Evolutionary conservation across 108 stramenopile genomes (phyloP).

Genomic region (Seminavis robusta): DNA sequence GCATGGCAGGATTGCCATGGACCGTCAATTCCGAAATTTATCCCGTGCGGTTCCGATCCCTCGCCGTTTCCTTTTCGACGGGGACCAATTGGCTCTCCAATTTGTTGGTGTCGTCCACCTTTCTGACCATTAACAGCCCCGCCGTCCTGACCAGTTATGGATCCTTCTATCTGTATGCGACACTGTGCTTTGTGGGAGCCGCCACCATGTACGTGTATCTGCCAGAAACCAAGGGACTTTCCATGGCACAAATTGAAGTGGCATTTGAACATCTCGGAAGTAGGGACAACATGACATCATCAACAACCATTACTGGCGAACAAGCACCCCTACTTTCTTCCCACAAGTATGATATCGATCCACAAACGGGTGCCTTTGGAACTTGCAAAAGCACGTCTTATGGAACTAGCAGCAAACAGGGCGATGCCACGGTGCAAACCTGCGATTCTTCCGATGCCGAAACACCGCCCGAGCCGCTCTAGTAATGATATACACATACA

Average conservation of each 20-base stretch:
- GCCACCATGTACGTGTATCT: conserved; percentile 44
- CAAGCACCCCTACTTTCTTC: too few relatives aligned
- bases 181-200: conserved; percentile 39
- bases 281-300: too few relatives aligned
- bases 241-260: conserved; percentile 73
- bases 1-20: conserved; percentile 79
- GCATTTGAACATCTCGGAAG: too few relatives aligned
- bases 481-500: too few relatives aligned
- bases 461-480: too few relatives aligned
- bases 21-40: conserved; percentile 84
- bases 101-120: conserved; percentile 62
- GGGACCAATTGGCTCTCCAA: conserved; percentile 74
- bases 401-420: too few relatives aligned
- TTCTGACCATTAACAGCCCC: conserved; percentile 58
- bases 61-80: conserved; percentile 55
- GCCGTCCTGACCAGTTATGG: conserved; percentile 50
- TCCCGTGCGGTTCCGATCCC: conserved; percentile 53
- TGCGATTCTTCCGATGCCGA: too few relatives aligned
- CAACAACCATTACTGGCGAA: too few relatives aligned
- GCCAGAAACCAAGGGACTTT: conserved; percentile 80
- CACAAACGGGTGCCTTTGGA: too few relatives aligned
- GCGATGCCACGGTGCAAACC: too few relatives aligned
- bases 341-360: too few relatives aligned
- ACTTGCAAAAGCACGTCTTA: too few relatives aligned
- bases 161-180: conserved; percentile 68